Evolutionary conservation across 139 green algal genomes (phyloP).

Genomic region (Micromonas pusilla): DNA sequence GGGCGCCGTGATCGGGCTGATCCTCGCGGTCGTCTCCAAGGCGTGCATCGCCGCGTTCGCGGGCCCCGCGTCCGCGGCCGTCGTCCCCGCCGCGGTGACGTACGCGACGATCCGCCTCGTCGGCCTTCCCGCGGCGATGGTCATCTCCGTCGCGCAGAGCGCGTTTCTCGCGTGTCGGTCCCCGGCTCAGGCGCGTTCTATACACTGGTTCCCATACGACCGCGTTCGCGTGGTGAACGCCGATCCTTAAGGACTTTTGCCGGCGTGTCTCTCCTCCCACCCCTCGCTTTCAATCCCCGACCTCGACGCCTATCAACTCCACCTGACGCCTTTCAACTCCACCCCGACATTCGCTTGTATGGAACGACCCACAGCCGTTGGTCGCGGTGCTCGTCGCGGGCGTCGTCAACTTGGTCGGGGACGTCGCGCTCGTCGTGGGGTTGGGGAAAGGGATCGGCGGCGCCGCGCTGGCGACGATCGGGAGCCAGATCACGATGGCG

Average conservation of each 20-base stretch:
- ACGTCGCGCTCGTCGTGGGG: constrained; percentile 40
- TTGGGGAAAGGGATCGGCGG: constrained; percentile 20
- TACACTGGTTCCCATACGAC: too few relatives aligned
- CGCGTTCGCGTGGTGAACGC: too few relatives aligned
- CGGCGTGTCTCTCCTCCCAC: too few relatives aligned
- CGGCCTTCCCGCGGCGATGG: not conserved
- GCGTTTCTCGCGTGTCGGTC: not conserved
- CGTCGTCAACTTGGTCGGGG: constrained; percentile 49
- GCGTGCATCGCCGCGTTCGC: not conserved
- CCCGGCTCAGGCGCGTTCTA: too few relatives aligned
- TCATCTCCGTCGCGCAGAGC: not conserved
- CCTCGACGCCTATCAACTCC: too few relatives aligned
- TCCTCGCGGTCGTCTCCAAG: not conserved
- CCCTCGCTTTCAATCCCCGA: too few relatives aligned
- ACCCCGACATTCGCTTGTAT: too few relatives aligned
- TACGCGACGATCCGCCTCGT: constrained; percentile 3
- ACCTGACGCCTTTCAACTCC: too few relatives aligned
- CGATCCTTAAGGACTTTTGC: too few relatives aligned
- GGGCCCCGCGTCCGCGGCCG: not conserved
- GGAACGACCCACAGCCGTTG: too few relatives aligned
- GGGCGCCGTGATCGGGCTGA: not conserved
- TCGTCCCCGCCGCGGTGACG: constrained; percentile 5
- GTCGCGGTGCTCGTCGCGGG: constrained; percentile 11
- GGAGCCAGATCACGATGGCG: constrained; percentile 33
- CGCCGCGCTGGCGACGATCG: constrained; percentile 43